Evolutionary conservation across 495 filamentous ascomycete species (phyloP), one percentile per base, ranked within the genome.

Genomic region (Lichina pygmaea): DNA sequence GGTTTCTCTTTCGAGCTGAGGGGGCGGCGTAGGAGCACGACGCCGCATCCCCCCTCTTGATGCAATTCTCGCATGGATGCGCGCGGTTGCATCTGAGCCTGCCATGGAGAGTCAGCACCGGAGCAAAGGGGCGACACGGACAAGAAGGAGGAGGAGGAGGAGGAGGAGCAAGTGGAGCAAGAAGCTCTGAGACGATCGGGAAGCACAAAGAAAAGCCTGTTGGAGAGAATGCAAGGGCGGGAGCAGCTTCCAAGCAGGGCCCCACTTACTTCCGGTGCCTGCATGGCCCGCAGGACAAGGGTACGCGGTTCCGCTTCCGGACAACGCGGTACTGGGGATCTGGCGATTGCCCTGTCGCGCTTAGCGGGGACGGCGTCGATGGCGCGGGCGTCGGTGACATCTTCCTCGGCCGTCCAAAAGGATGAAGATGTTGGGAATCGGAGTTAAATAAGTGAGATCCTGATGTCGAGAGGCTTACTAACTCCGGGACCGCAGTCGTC

Each of bases 61-160:
- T 67, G 60, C 89, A 99, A 54, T 95, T 95, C 61, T 93, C 86
- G 58, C 89, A 99, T 39, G 89, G 89, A 50, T 83, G 68, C 42
- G 71, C 69, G 52, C 89, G 79, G 57, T 99, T 91, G 64, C 89
- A 99, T 71, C 94, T 99, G 59, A 85, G 62, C 56, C 78, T 81
- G 53, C 43, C 49, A 36, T 46, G 38, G 52, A 40, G 46, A 50
- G 55, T 44, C 55, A 50, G 47, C 45, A 12, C 15, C 8, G 38
- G 34, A 45, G 10, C 40, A 16, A 16, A 46, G 16, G 11, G 32
- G 43, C 30, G 37, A 33, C 24, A 16, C 13, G 8, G 9, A 49
- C 17, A 34, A 16, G 8, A 43, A 34, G 32, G 15, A 8, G 46
- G 34, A 34, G 16, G 13, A 43, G 16, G 13, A 43, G n/a, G 6